These are phyloP conservation scores for Kuraishia hungarica DNA, from an alignment of 805 yeast species.

Conservation along the genomic window DNA sequence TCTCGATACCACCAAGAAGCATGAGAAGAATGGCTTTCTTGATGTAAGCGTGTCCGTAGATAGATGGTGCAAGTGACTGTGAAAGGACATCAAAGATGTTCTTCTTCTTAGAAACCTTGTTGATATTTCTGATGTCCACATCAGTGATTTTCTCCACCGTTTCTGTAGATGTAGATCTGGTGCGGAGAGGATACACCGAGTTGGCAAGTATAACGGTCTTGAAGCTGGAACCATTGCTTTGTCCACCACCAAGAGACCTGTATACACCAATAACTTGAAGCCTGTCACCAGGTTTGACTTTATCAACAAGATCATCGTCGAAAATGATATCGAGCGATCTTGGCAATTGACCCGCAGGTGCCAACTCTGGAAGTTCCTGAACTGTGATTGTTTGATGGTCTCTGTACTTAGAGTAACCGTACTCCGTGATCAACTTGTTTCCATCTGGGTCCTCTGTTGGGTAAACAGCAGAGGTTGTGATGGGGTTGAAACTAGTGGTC, in stretches of 20 bases:
- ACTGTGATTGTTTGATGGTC: conserved; percentile 92
- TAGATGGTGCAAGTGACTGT: conserved; percentile 89
- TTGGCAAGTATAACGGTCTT: conserved; percentile 80
- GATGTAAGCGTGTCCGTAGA: conserved; percentile 86
- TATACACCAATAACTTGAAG: conserved; percentile 91
- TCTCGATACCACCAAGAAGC: conserved; percentile 91
- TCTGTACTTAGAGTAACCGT: conserved; percentile 84
- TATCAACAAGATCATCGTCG: conserved; percentile 91
- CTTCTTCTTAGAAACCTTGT: conserved; percentile 59
- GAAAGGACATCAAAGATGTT: conserved; percentile 74
- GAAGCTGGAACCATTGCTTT: conserved; percentile 56
- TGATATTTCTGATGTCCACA: conserved; percentile 78
- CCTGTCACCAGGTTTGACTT: conserved; percentile 92
- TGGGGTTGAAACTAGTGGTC: conserved; percentile 82
- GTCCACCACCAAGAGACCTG: conserved; percentile 80
- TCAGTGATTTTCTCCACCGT: conserved; percentile 79
- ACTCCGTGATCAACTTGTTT: conserved; percentile 80
- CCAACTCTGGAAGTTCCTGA: conserved; percentile 96
- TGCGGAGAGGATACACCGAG: conserved; percentile 82
- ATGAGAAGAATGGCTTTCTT: conserved; percentile 85
- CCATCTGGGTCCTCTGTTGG: conserved; percentile 94
- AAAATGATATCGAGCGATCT: conserved; percentile 86
- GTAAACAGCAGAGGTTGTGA: conserved; percentile 74
- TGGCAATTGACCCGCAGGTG: conserved; percentile 97
- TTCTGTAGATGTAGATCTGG: conserved; percentile 55